Evolutionary conservation across 2,329 filamentous ascomycete species (phyloP).

Genomic region (Fusarium papillatum): DNA sequence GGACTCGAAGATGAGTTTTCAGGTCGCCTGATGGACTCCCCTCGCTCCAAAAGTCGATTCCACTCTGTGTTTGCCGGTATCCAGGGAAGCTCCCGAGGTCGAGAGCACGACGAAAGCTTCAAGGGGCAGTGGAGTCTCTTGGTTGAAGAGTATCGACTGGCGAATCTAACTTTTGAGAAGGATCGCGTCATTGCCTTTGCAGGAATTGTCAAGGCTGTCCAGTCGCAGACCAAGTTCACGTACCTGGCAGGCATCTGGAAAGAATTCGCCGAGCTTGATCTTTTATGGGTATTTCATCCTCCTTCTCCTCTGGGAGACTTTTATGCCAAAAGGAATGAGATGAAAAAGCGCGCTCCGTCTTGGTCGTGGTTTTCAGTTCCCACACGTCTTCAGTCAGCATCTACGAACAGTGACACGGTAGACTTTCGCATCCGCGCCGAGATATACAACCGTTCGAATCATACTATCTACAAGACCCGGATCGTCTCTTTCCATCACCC

Average conservation of each 20-base stretch:
- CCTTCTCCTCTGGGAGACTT: neutral
- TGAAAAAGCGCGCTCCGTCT: neutral
- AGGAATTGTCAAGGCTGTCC: neutral
- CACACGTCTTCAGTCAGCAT: neutral
- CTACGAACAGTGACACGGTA: neutral
- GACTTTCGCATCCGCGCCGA: constrained; percentile 7
- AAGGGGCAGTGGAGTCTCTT: constrained; percentile 8
- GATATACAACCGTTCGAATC: neutral
- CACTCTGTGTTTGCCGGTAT: constrained; percentile 14
- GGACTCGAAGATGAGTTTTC: constrained; percentile 13
- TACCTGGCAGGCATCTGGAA: constrained; percentile 20
- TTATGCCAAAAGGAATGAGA: neutral
- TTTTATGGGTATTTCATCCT: constrained; percentile 2
- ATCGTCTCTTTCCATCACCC: neutral
- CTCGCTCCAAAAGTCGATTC: constrained; percentile 4
- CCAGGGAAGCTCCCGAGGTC: neutral
- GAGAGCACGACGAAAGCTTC: constrained; percentile 4
- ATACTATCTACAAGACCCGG: neutral
- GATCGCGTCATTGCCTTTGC: neutral
- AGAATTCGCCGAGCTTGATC: constrained; percentile 18
- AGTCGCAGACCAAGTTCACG: neutral
- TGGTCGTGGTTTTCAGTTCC: constrained; percentile 27
- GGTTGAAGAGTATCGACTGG: constrained; percentile 11
- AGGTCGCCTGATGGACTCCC: neutral
- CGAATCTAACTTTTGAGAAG: neutral